phyloP scores from a whole-genome alignment of 1,139 yeast genomes.

The Suhomyces panamericanus region DNA sequence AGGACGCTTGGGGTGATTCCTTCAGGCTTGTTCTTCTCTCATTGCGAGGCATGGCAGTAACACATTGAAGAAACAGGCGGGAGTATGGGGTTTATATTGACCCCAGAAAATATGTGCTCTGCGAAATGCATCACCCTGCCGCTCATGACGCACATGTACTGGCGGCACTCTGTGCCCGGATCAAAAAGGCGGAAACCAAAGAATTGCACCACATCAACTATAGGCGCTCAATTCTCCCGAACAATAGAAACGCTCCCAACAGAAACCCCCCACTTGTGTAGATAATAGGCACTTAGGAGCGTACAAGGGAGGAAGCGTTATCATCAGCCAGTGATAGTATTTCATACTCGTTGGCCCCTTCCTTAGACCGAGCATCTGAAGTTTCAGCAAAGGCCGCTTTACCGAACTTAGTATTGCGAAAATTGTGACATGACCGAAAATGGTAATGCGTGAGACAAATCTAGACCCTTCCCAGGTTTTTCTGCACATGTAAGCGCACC shows the following conservation, averaged over 20 bases:
- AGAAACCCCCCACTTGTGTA: neutral
- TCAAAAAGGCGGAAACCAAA: neutral
- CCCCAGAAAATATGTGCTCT: constrained; percentile 7
- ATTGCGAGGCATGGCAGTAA: constrained; percentile 11
- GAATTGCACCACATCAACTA: neutral
- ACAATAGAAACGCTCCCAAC: neutral
- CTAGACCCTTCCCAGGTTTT: neutral
- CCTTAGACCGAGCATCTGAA: too few species aligned
- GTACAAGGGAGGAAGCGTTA: neutral
- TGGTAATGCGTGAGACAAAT: neutral
- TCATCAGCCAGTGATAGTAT: neutral
- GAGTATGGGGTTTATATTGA: constrained; percentile 4
- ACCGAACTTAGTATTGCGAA: neutral
- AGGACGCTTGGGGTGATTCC: constrained; percentile 14
- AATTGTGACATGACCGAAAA: neutral
- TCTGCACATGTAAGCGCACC: neutral
- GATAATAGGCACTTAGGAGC: neutral
- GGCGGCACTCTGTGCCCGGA: neutral
- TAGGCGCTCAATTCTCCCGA: neutral
- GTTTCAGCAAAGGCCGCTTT: neutral
- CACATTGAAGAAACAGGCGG: neutral
- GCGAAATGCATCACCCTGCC: constrained; percentile 1
- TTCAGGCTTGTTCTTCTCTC: constrained; percentile 13
- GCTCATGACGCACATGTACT: neutral
- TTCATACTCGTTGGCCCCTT: neutral